Percentiles rank a stretch among this genome's conserved stretches.
Evolutionary conservation across 31 red algal genomes (phyloP).

Genomic region (Asparagopsis taxiformis): DNA sequence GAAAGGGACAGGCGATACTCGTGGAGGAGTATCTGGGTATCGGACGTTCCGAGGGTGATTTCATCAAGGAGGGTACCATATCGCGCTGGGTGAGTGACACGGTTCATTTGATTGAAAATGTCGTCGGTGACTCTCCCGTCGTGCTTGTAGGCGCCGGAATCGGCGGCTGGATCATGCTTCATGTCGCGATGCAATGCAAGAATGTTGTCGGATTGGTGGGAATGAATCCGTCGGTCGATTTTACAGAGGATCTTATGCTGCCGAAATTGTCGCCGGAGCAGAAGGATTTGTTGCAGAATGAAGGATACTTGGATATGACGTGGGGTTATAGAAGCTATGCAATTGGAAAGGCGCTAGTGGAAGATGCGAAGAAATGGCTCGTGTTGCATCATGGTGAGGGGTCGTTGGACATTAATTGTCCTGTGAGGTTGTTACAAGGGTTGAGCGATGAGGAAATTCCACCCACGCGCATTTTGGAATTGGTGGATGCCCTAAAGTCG

Average conservation of each 20-base stretch:
- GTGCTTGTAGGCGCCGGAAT: constrained; percentile 88
- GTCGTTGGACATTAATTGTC: constrained; percentile 66
- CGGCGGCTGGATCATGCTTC: constrained; percentile 97
- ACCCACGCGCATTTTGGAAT: constrained; percentile 56
- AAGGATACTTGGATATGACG: constrained; percentile 69
- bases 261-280: constrained; percentile 69
- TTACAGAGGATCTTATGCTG: constrained; percentile 90
- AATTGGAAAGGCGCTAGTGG: constrained; percentile 86
- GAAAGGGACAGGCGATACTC: constrained; percentile 79
- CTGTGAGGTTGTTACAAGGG: constrained; percentile 92
- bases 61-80: constrained; percentile 87
- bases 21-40: constrained; percentile 91
- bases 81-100: constrained; percentile 82
- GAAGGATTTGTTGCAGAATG: constrained; percentile 34
- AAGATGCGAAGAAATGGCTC: constrained; percentile 82
- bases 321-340: constrained; percentile 91
- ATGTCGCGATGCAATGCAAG: constrained; percentile 76
- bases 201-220: constrained; percentile 89
- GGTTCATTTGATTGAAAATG: constrained; percentile 66
- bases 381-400: constrained; percentile 69
- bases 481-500: constrained; percentile 68
- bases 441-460: constrained; percentile 96
- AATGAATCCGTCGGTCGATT: constrained; percentile 87
- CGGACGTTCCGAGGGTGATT: constrained; percentile 84
- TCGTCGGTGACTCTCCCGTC: constrained; percentile 50